Percentiles rank a stretch among this genome's conserved stretches.
Evolutionary conservation across 2,329 filamentous ascomycete genomes (phyloP).

Genomic region (Talaromyces sp.): DNA sequence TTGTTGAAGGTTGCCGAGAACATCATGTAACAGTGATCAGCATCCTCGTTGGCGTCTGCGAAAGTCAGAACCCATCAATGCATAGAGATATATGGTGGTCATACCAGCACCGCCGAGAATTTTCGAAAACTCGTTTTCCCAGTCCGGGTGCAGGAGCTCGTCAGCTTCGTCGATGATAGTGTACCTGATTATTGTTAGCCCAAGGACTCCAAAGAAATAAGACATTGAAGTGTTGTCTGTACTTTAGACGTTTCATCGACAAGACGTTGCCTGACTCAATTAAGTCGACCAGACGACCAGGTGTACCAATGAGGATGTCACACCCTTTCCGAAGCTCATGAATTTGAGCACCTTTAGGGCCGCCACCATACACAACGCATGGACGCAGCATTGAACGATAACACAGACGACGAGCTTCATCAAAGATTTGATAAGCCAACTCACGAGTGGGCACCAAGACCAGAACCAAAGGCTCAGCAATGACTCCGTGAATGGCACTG

Average conservation of each 20-base stretch:
- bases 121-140: slow-evolving; percentile 67
- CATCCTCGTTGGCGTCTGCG: slow-evolving; percentile 67
- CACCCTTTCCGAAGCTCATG: slow-evolving; percentile 74
- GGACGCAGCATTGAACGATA: slow-evolving; percentile 94
- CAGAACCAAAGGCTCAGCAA: slow-evolving; percentile 81
- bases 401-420: slow-evolving; percentile 85
- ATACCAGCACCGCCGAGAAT: slow-evolving; percentile 78
- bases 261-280: slow-evolving; percentile 66
- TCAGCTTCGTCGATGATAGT: slow-evolving; percentile 90
- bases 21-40: slow-evolving; percentile 65
- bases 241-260: slow-evolving; percentile 70
- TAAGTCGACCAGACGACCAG: slow-evolving; percentile 79
- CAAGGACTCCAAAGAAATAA: not conserved
- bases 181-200: slow-evolving; percentile 35
- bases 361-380: slow-evolving; percentile 82
- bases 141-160: slow-evolving; percentile 76
- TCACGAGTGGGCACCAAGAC: slow-evolving; percentile 84
- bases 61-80: slow-evolving; percentile 9
- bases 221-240: slow-evolving; percentile 21
- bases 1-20: slow-evolving; percentile 95
- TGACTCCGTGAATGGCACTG: slow-evolving; percentile 47
- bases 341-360: slow-evolving; percentile 63
- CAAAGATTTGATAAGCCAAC: slow-evolving; percentile 89
- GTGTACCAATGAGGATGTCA: slow-evolving; percentile 81
- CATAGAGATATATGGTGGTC: slow-evolving; percentile 24